phyloP scores from a whole-genome alignment of 805 yeast species.

The Candida silvicultrix region DNA sequence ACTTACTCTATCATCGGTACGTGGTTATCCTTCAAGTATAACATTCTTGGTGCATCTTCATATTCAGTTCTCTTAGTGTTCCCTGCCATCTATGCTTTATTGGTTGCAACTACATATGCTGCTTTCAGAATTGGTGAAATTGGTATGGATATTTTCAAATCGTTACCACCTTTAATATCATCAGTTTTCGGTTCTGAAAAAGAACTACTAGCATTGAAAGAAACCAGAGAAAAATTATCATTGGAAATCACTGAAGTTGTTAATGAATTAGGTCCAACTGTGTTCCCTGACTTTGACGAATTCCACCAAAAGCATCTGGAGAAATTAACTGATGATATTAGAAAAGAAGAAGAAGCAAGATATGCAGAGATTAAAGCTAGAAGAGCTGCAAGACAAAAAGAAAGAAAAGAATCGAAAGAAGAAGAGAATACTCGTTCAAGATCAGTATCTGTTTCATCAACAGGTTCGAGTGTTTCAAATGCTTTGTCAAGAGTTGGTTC shows the following conservation, averaged over 20 bases:
- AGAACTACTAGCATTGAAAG: constrained; percentile 46
- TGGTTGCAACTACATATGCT: constrained; percentile 76
- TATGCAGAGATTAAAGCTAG: constrained; percentile 31
- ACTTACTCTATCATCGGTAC: constrained; percentile 55
- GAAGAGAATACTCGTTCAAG: constrained; percentile 17
- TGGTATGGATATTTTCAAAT: constrained; percentile 80
- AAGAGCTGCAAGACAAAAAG: constrained; percentile 26
- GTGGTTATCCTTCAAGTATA: constrained; percentile 28
- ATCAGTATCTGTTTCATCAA: constrained; percentile 7
- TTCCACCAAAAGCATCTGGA: constrained; percentile 5
- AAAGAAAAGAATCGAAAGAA: constrained; percentile 23
- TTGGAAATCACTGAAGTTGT: constrained; percentile 72
- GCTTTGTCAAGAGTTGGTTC: constrained; percentile 60
- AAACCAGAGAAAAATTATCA: constrained; percentile 53
- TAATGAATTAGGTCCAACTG: constrained; percentile 76
- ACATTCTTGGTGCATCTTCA: constrained; percentile 9
- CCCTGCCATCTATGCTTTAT: constrained; percentile 43
- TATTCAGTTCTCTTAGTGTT: constrained; percentile 25
- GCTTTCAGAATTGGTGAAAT: constrained; percentile 86
- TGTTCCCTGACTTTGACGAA: constrained; percentile 79
- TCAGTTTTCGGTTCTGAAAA: constrained; percentile 34
- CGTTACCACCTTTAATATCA: constrained; percentile 63
- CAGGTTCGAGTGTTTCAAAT: constrained; percentile 39
- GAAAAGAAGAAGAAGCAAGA: constrained; percentile 2
- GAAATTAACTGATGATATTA: constrained; percentile 10